Percentiles rank a stretch among this genome's conserved stretches.
These are phyloP conservation scores for Termitomyces sp. DNA, from an alignment of 768 basidiomycete genomes.

Conservation along the genomic window DNA sequence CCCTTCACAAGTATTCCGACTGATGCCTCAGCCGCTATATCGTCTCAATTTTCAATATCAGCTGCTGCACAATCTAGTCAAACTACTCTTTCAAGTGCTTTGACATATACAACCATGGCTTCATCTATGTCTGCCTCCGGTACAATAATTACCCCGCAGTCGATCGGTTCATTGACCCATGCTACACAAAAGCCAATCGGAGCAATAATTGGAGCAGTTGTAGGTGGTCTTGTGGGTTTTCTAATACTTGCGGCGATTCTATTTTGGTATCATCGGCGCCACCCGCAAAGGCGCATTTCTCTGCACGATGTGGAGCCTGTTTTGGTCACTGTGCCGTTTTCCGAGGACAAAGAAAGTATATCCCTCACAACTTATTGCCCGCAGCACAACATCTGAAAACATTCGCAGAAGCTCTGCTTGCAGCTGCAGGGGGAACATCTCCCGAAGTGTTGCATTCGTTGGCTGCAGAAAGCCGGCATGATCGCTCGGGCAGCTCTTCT, in stretches of 20 bases:
- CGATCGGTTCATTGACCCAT: neutral
- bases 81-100: too few relatives aligned
- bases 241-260: neutral
- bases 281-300: neutral
- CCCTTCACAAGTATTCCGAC: neutral
- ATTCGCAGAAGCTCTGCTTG: neutral
- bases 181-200: neutral
- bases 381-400: neutral
- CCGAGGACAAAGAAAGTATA: neutral
- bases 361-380: neutral
- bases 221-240: neutral
- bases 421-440: neutral
- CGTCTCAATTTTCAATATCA: neutral
- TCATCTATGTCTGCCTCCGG: neutral
- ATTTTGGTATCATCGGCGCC: neutral
- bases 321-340: neutral
- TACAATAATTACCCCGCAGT: too few relatives aligned
- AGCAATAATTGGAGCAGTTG: slow-evolving; percentile 1
- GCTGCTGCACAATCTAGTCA: too few relatives aligned
- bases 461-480: neutral
- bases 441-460: neutral
- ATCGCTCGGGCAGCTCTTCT: neutral
- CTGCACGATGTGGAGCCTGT: neutral
- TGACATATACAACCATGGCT: neutral
- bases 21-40: neutral